phyloP scores from a whole-genome alignment of 2,329 filamentous ascomycete genomes.

The Capronia americana region DNA sequence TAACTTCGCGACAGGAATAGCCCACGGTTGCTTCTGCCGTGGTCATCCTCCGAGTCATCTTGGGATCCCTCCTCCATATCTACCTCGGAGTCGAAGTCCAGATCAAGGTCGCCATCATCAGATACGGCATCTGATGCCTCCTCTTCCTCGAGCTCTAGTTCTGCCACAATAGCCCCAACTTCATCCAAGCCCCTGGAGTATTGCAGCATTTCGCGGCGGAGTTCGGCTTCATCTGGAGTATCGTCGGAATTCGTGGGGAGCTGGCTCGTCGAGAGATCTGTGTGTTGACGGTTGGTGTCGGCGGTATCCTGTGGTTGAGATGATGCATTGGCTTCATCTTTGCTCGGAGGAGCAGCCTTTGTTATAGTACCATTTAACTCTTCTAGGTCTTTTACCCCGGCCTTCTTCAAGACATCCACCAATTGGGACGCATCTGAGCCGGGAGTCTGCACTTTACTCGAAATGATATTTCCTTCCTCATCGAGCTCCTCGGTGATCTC shows the following conservation, averaged over 20 bases:
- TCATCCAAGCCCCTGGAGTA: slow-evolving; percentile 77
- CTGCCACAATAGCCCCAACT: slow-evolving; percentile 88
- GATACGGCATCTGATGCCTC: slow-evolving; percentile 56
- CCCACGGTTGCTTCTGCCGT: slow-evolving; percentile 71
- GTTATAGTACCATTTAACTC: slow-evolving; percentile 34
- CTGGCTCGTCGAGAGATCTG: background rate
- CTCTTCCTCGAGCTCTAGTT: slow-evolving; percentile 82
- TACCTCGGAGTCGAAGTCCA: slow-evolving; percentile 36
- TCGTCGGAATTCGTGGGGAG: slow-evolving; percentile 60
- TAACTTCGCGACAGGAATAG: slow-evolving; percentile 57
- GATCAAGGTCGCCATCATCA: slow-evolving; percentile 59
- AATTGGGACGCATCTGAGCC: slow-evolving; percentile 72
- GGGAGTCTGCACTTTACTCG: slow-evolving; percentile 69
- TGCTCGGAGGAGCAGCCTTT: slow-evolving; percentile 21
- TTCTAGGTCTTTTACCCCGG: slow-evolving; percentile 66
- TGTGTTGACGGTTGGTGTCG: background rate
- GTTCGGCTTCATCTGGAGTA: slow-evolving; percentile 75
- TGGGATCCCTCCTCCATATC: slow-evolving; percentile 62
- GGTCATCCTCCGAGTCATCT: slow-evolving; percentile 73
- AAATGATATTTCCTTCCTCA: slow-evolving; percentile 84
- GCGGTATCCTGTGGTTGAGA: background rate
- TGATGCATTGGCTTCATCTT: slow-evolving; percentile 2
- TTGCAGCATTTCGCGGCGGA: slow-evolving; percentile 86
- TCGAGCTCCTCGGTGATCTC: slow-evolving; percentile 94
- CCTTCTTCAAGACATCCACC: slow-evolving; percentile 75